These are phyloP conservation scores for Populus deltoides DNA, from an alignment of 345 rosid species.

Conservation along the genomic window DNA sequence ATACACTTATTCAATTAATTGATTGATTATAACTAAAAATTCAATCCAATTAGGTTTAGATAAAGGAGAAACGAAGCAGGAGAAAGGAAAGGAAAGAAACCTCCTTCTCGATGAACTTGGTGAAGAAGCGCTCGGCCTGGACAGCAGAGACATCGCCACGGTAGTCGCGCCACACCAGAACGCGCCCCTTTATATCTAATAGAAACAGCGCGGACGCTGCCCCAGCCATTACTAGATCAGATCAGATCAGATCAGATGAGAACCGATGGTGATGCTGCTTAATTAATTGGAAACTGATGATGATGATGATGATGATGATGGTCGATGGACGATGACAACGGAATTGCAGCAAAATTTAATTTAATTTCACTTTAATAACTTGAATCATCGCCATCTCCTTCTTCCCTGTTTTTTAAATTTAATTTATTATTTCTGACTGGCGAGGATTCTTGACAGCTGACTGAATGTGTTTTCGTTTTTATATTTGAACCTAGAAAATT, in stretches of 20 bases:
- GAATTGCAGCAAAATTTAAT: neutral
- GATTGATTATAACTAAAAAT: neutral
- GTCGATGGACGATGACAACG: neutral
- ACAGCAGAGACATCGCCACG: conserved; percentile 86
- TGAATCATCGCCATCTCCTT: neutral
- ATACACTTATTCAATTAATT: neutral
- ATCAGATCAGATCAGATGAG: neutral
- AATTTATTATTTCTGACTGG: no score
- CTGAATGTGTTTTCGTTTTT: neutral
- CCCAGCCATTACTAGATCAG: conserved; percentile 58
- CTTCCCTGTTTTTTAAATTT: neutral
- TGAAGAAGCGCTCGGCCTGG: conserved; percentile 91
- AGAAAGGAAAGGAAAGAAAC: conserved; percentile 22
- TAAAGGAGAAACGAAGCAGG: neutral
- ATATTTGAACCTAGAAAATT: neutral
- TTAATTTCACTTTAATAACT: neutral
- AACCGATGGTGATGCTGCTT: neutral
- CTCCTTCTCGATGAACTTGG: conserved; percentile 94
- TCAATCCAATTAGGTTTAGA: neutral
- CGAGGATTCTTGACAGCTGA: neutral
- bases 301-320: neutral
- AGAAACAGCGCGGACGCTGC: conserved; percentile 93
- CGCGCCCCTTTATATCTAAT: conserved; percentile 89
- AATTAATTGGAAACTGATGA: neutral
- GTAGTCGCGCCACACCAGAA: conserved; percentile 94